Evolutionary conservation across 768 basidiomycete genomes (phyloP), one percentile per base, ranked within the genome.

Genomic region (Serendipita vermifera): DNA sequence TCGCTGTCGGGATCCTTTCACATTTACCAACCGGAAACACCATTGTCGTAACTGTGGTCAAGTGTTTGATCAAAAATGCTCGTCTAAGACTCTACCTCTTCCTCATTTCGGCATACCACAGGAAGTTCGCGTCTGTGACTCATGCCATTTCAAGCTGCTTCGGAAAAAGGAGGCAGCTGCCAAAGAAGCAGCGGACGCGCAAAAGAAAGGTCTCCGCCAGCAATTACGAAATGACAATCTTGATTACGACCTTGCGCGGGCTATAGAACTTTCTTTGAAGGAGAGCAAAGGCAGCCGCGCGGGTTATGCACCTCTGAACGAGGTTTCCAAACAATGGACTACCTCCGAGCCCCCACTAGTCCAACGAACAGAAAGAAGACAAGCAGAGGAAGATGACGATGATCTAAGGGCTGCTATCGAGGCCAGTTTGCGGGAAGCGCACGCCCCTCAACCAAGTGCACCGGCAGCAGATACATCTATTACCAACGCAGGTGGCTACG

Each of bases 21-120:
- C 83, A 0, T 92, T 97, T 66, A 96, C 92, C 29, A 98, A 98
- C 66, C 79, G 96, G 53, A 97, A 97, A 66, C 96, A 99, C 64
- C 96, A 99, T 64, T 99, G 96, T 66, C 81, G 96, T 13, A 97
- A 97, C 67, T 99, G 96, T 69, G 96, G 96, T 5, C 83, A 85
- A 66, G 91, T 98, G 13, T 98, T 96, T 65, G 94, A 97, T 69
- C 90, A 93, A 55, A 76, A 80, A 38, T 99, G 96, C 67, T 93
- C 90, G 0, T 83, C 86, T 32, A 87, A 90, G 68, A 72, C 76
- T 2, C 79, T 89, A 68, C 73, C 89, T 0, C 75, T 98, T 22
- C 94, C 96, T 3, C 87, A 92, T 66, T 94, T 89, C 63, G 96
- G 96, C 9, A 92, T 99, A 61, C 75, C 81, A 1, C 85, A 96